A percentile compares a stretch with the other conserved stretches of the same genome.
Conservation (phyloP, 2,329 filamentous ascomycete genomes). For the Aspergillus fructus region DNA sequence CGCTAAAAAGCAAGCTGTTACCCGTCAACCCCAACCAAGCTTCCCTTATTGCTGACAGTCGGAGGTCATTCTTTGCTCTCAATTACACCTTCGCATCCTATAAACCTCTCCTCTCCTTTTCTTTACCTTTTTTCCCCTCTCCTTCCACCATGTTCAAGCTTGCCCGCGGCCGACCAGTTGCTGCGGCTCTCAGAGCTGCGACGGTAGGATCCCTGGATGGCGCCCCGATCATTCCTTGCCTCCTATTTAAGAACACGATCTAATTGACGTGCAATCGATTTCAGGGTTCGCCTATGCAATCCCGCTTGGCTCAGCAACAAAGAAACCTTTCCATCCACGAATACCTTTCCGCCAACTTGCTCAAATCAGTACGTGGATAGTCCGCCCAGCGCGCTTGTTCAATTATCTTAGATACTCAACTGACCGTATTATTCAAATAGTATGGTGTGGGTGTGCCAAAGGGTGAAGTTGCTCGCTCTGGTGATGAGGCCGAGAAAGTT, state of each 20-base stretch:
- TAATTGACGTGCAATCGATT: constrained; percentile 45
- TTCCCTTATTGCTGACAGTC: constrained; percentile 13
- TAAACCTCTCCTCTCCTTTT: constrained; percentile 21
- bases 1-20: constrained; percentile 38
- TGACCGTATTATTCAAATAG: constrained; percentile 48
- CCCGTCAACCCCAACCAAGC: constrained; percentile 16
- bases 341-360: constrained; percentile 90
- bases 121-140: constrained; percentile 16
- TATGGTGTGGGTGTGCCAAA: constrained; percentile 94
- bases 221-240: constrained; percentile 4
- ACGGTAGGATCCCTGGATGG: constrained; percentile 58
- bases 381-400: not conserved
- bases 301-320: constrained; percentile 67
- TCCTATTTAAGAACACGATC: constrained; percentile 31
- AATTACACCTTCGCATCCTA: constrained; percentile 8
- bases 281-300: constrained; percentile 58
- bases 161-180: constrained; percentile 71
- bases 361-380: constrained; percentile 58
- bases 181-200: constrained; percentile 74
- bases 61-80: constrained; percentile 16
- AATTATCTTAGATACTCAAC: constrained; percentile 9
- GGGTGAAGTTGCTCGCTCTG: constrained; percentile 78
- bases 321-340: constrained; percentile 96
- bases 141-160: constrained; percentile 77
- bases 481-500: constrained; percentile 85